A percentile compares a stretch with the other conserved stretches of the same genome.
Evolutionary conservation across 2,329 filamentous ascomycete genomes (phyloP).

Genomic region (Aphanoascus verrucosus): DNA sequence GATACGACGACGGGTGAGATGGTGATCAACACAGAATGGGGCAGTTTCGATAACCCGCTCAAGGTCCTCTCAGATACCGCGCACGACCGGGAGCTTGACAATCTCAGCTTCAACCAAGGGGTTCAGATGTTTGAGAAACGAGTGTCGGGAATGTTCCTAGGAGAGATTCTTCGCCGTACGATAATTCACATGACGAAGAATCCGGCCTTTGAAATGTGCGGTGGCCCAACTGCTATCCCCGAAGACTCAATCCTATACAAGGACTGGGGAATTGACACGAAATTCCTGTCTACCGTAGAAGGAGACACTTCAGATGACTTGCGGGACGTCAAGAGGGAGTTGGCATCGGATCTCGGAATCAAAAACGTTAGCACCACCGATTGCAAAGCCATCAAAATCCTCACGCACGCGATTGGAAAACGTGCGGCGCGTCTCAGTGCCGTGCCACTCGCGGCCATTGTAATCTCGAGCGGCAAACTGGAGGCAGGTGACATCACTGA

Average conservation of each 20-base stretch:
- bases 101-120: constrained; percentile 75
- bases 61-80: constrained; percentile 75
- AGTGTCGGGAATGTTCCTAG: constrained; percentile 95
- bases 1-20: constrained; percentile 79
- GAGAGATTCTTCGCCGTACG: constrained; percentile 76
- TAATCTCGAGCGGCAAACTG: constrained; percentile 69
- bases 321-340: constrained; percentile 61
- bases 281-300: constrained; percentile 77
- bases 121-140: constrained; percentile 99
- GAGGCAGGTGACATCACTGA: constrained; percentile 62
- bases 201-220: constrained; percentile 60
- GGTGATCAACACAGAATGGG: constrained; percentile 98
- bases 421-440: constrained; percentile 81
- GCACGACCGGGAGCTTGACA: constrained; percentile 71
- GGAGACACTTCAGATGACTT: constrained; percentile 65
- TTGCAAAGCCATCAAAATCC: constrained; percentile 73
- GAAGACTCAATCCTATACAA: constrained; percentile 58
- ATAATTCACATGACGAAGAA: constrained; percentile 63
- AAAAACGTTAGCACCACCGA: constrained; percentile 70
- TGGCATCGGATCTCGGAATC: constrained; percentile 67
- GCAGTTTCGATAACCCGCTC: constrained; percentile 90
- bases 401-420: constrained; percentile 73
- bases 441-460: constrained; percentile 74
- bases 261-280: constrained; percentile 84
- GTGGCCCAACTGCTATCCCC: constrained; percentile 59